These are phyloP conservation scores for Trifolium fragiferum DNA, from an alignment of 306 rosid genomes.

Conservation along the genomic window DNA sequence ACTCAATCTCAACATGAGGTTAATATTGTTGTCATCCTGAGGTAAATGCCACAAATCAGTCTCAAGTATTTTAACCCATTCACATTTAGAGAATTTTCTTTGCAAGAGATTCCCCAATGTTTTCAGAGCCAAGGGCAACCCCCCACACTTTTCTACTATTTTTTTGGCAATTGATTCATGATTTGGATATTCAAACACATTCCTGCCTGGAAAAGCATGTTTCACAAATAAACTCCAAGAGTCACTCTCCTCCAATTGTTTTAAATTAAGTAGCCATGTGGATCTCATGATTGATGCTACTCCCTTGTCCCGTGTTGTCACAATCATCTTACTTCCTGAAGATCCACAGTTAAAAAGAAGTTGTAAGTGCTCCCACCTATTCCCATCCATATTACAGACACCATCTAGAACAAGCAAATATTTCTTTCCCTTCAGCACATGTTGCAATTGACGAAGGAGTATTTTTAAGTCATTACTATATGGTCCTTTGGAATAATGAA, in stretches of 20 bases:
- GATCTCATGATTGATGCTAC: background rate
- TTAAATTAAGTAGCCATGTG: background rate
- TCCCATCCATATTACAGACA: background rate
- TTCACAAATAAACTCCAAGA: constrained; percentile 7
- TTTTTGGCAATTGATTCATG: background rate
- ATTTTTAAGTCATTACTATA: background rate
- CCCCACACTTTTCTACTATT: constrained; percentile 40
- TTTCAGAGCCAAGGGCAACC: constrained; percentile 57
- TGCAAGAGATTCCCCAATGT: constrained; percentile 48
- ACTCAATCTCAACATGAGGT: constrained; percentile 39
- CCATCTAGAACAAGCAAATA: background rate
- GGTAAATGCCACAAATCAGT: constrained; percentile 40
- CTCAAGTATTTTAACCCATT: constrained; percentile 41
- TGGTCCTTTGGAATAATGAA: background rate
- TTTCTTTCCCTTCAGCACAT: background rate
- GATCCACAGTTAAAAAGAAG: background rate
- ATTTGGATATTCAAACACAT: background rate
- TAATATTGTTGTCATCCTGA: constrained; percentile 36
- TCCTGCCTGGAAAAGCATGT: background rate
- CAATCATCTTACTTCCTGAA: background rate
- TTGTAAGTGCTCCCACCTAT: background rate
- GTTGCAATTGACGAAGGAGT: background rate
- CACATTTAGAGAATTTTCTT: constrained; percentile 9
- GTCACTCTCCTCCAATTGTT: background rate
- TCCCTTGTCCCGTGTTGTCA: background rate